Evolutionary conservation across 306 rosid species (phyloP).

Genomic region (Gastrolobium bilobum): DNA sequence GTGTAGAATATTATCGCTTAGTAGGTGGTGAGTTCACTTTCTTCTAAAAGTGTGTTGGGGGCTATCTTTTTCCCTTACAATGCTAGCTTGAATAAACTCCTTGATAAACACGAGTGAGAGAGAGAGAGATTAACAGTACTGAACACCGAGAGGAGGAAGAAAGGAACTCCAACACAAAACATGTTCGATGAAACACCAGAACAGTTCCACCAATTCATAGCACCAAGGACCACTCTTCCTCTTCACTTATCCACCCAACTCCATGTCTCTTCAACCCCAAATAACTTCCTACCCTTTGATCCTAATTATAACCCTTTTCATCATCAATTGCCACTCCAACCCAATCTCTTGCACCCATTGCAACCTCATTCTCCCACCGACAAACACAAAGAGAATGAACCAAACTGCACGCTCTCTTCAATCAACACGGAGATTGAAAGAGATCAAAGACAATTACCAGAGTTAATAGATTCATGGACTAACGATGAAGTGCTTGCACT

Average conservation of each 20-base stretch:
- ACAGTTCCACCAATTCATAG: slow-evolving; percentile 82
- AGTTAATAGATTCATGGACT: slow-evolving; percentile 63
- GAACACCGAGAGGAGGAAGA: slow-evolving; percentile 11
- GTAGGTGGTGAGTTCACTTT: slow-evolving; percentile 71
- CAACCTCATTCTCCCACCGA: slow-evolving; percentile 49
- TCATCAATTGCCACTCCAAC: slow-evolving; percentile 39
- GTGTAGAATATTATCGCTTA: slow-evolving; percentile 41
- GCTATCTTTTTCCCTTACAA: slow-evolving; percentile 53
- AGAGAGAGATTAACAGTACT: slow-evolving; percentile 55
- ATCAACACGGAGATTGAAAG: slow-evolving; percentile 45
- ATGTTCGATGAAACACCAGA: slow-evolving; percentile 84
- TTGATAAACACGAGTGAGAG: slow-evolving; percentile 63
- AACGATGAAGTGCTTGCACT: slow-evolving; percentile 79
- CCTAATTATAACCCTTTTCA: slow-evolving; percentile 34
- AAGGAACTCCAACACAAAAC: slow-evolving; percentile 32
- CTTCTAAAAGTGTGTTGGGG: slow-evolving; percentile 70
- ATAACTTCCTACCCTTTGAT: slow-evolving; percentile 48
- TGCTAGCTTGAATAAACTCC: slow-evolving; percentile 67
- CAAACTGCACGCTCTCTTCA: slow-evolving; percentile 27
- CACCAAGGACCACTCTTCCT: slow-evolving; percentile 61
- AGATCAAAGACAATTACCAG: slow-evolving; percentile 28
- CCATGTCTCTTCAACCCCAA: slow-evolving; percentile 48
- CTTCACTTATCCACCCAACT: slow-evolving; percentile 62
- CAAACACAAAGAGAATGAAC: slow-evolving; percentile 36
- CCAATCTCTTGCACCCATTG: slow-evolving; percentile 53